Evolutionary conservation across 306 rosid genomes (phyloP).

Genomic region (Mimosa pudica): DNA sequence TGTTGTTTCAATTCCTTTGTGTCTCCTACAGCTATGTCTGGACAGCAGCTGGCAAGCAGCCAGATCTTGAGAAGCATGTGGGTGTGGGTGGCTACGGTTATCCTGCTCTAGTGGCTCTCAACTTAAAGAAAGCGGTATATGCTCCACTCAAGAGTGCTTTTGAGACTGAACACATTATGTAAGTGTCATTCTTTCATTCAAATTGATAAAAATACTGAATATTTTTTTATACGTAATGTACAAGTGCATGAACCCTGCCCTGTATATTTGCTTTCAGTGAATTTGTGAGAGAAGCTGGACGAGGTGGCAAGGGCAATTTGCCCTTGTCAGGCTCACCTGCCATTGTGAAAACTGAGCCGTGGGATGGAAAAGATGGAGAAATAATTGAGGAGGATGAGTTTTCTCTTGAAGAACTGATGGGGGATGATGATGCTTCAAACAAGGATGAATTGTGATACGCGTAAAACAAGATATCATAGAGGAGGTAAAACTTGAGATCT

Average conservation of each 20-base stretch:
- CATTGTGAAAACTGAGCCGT: slow-evolving; percentile 71
- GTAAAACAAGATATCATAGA: not conserved
- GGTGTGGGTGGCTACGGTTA: slow-evolving; percentile 99
- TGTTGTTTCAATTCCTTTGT: slow-evolving; percentile 2
- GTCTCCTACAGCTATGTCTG: slow-evolving; percentile 71
- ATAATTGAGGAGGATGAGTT: slow-evolving; percentile 91
- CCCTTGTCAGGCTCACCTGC: slow-evolving; percentile 64
- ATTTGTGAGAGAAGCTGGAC: slow-evolving; percentile 90
- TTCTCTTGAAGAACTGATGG: slow-evolving; percentile 97
- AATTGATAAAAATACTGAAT: slow-evolving; percentile 18
- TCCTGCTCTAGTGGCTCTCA: slow-evolving; percentile 94
- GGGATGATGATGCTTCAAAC: slow-evolving; percentile 61
- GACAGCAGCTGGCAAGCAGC: slow-evolving; percentile 93
- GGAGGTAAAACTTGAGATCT: slow-evolving; percentile 29
- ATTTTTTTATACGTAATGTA: slow-evolving; percentile 11
- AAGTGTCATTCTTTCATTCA: slow-evolving; percentile 39
- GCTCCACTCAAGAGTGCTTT: slow-evolving; percentile 98
- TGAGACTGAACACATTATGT: slow-evolving; percentile 81
- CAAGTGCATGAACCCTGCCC: not conserved
- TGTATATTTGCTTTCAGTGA: slow-evolving; percentile 51
- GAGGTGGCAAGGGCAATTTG: slow-evolving; percentile 90
- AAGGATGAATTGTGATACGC: slow-evolving; percentile 65
- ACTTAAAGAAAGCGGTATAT: slow-evolving; percentile 81
- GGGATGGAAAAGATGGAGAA: slow-evolving; percentile 98
- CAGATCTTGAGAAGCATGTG: slow-evolving; percentile 81